Evolutionary conservation across 2,329 filamentous ascomycete genomes (phyloP), one percentile per base, ranked within the genome.

Genomic region (Aureobasidium sp.): DNA sequence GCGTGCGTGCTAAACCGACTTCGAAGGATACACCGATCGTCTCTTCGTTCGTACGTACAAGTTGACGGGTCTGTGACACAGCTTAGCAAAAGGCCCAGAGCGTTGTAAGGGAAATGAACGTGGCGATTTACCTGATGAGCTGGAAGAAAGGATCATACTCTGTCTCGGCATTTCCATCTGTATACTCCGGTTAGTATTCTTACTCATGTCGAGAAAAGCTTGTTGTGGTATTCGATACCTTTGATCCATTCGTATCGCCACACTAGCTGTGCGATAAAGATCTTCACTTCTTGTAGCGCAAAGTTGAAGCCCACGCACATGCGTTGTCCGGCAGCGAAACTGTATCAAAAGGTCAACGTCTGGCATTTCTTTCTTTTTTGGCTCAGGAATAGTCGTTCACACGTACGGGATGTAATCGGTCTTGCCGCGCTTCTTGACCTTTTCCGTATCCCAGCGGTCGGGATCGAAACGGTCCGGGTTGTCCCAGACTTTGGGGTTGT

Each of bases 271-370:
- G 22, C 82, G 1, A 78, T 75, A 65, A 87, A 42, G 65, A 84
- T 79, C 2, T 75, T 73, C 85, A 85, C 76, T 70, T 87, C 83
- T 64, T 80, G 78, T 9, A 87, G 73, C 0, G 84, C 84, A 70
- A 86, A 85, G 71, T 85, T 86, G 77, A 85, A 86, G 0, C 84
- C 85, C 61, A 87, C 82, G 64, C 85, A 87, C 74, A 79, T 80
- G 1, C 85, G 75, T 0, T 76, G 79, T 0, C 85, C 85, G 0
- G 78, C 74, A 0, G 80, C 84, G 64, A 87, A 25, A 25, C 22
- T 25, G 22, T 25, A 25, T 25, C 22, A 25, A 25, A 25, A 25
- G 22, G 22, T 25, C 22, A 25, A 25, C 22, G 22, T 25, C 22
- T 25, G 22, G 22, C 22, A 25, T 25, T 25, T 25, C 22, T 25